Conservation (phyloP, 495 filamentous ascomycete species). For the Penicillium soppii region DNA sequence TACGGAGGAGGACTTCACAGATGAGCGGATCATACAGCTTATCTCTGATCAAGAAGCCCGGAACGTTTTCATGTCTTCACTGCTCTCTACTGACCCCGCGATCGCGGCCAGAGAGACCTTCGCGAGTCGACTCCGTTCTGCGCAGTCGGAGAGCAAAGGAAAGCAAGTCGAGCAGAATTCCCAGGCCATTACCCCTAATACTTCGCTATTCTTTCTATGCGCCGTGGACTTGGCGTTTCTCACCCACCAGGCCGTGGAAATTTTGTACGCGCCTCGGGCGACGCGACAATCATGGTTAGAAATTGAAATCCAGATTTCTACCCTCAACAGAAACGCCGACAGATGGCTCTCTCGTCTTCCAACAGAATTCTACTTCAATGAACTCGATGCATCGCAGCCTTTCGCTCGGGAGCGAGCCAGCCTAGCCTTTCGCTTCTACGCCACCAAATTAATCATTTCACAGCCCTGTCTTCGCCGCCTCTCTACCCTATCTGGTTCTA, state of each 20-base stretch:
- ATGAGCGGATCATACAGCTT: slow-evolving; percentile 27
- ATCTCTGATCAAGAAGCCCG: slow-evolving; percentile 31
- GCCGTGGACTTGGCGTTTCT: slow-evolving; percentile 24
- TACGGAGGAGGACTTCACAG: slow-evolving; percentile 47
- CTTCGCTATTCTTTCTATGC: slow-evolving; percentile 24
- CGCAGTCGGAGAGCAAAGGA: neutral
- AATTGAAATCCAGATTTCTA: slow-evolving; percentile 19
- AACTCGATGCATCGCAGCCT: slow-evolving; percentile 21
- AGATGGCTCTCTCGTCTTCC: slow-evolving; percentile 26
- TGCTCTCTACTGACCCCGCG: neutral
- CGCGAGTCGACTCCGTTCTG: neutral
- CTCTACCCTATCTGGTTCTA: slow-evolving; percentile 12
- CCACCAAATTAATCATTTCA: slow-evolving; percentile 53
- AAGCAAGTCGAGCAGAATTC: neutral
- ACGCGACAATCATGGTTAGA: slow-evolving; percentile 21
- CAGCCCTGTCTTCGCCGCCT: slow-evolving; percentile 59
- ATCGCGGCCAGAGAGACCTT: neutral
- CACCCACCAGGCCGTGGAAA: slow-evolving; percentile 20
- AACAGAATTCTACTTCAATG: slow-evolving; percentile 20
- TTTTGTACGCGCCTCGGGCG: slow-evolving; percentile 21
- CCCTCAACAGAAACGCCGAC: slow-evolving; percentile 20
- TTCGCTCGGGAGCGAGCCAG: slow-evolving; percentile 31
- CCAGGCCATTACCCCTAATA: slow-evolving; percentile 16
- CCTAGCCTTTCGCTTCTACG: slow-evolving; percentile 54
- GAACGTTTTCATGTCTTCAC: slow-evolving; percentile 8